Conservation (phyloP, 1,284 basidiomycete genomes). For the Malassezia nana region DNA sequence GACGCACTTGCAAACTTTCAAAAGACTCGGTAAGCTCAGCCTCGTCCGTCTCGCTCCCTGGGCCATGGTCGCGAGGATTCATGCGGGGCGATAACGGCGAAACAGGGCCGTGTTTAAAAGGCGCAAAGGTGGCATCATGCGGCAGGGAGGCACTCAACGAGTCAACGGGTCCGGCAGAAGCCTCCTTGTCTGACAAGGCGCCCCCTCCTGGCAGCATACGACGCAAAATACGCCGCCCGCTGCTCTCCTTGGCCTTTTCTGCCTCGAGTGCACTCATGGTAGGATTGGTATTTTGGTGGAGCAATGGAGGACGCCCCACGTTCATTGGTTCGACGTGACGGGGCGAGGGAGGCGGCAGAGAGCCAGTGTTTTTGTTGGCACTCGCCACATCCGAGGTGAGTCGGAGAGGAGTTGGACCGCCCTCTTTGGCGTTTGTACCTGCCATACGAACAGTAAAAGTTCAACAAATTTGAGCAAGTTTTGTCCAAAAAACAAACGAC, state of each 20-base stretch:
- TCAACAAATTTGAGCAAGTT: neutral
- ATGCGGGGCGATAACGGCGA: slow-evolving; percentile 27
- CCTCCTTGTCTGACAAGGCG: slow-evolving; percentile 19
- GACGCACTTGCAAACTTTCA: slow-evolving; percentile 29
- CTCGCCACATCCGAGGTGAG: neutral
- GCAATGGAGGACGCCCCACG: neutral
- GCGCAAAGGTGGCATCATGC: neutral
- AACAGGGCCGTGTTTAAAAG: slow-evolving; percentile 21
- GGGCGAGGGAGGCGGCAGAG: neutral
- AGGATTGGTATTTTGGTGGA: neutral
- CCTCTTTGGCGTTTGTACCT: neutral
- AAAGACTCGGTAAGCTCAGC: slow-evolving; percentile 20
- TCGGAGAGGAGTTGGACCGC: neutral
- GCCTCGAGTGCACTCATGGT: neutral
- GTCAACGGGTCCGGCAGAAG: slow-evolving; percentile 19
- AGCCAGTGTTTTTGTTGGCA: neutral
- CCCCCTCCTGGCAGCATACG: slow-evolving; percentile 36
- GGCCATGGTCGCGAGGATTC: slow-evolving; percentile 14
- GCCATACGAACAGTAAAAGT: neutral
- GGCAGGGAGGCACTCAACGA: neutral
- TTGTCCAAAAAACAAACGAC: neutral
- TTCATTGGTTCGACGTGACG: neutral
- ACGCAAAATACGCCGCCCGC: slow-evolving; percentile 36
- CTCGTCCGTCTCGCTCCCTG: slow-evolving; percentile 28
- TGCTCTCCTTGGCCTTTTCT: slow-evolving; percentile 33